phyloP scores from a whole-genome alignment of 306 rosid genomes.

The Pyrus pyrifolia region DNA sequence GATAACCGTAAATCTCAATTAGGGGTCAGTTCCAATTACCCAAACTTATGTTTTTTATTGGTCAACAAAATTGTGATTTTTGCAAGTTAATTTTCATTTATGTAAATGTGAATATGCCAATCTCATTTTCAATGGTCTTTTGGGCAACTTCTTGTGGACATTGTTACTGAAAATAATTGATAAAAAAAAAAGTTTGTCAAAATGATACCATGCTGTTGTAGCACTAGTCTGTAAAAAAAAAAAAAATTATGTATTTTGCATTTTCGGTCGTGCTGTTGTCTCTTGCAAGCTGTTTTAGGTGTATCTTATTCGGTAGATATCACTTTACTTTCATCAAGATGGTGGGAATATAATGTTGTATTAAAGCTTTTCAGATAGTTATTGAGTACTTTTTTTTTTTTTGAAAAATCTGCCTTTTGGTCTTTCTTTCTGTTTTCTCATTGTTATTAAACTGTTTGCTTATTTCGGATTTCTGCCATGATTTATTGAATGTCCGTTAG shows the following conservation, averaged over 20 bases:
- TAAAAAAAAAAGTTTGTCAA: not conserved
- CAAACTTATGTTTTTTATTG: constrained; percentile 9
- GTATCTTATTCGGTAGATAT: not conserved
- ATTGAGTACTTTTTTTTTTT: not conserved
- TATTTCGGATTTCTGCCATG: not conserved
- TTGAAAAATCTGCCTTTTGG: not conserved
- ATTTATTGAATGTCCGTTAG: not conserved
- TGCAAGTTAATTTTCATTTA: not conserved
- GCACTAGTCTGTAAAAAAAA: not conserved
- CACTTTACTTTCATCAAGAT: not conserved
- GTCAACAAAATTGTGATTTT: not conserved
- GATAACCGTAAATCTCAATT: constrained; percentile 53
- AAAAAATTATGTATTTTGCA: not conserved
- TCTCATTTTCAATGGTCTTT: not conserved
- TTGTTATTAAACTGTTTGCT: not conserved
- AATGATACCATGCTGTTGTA: not conserved
- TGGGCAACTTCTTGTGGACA: not conserved
- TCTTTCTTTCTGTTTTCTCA: not conserved
- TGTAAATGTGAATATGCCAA: not conserved
- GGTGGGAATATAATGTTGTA: not conserved
- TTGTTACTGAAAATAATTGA: not conserved
- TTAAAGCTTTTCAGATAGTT: not conserved
- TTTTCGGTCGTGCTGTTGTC: not conserved
- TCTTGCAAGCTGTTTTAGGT: not conserved
- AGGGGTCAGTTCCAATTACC: constrained; percentile 51